These are phyloP conservation scores for Pulveroboletus ravenelii DNA, from an alignment of 768 basidiomycete genomes.

Conservation along the genomic window DNA sequence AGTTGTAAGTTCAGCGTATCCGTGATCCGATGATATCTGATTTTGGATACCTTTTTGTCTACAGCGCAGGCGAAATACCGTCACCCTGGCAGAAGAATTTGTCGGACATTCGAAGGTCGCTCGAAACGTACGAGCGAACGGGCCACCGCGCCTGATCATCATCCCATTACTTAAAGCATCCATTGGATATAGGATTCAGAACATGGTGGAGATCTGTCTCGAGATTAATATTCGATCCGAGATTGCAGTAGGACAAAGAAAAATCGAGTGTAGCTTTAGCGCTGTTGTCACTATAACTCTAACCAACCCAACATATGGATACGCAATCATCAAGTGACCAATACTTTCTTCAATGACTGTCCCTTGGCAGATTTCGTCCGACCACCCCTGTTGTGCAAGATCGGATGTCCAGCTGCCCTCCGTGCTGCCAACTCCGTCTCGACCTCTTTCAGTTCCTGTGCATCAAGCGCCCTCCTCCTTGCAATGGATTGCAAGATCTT, in stretches of 20 bases:
- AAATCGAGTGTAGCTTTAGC: constrained; percentile 22
- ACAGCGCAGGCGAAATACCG: constrained; percentile 23
- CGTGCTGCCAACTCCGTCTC: constrained; percentile 29
- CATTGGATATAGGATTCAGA: background rate
- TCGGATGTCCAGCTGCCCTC: constrained; percentile 20
- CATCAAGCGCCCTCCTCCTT: constrained; percentile 40
- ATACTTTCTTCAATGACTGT: constrained; percentile 6
- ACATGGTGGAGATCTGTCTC: background rate
- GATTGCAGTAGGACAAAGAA: background rate
- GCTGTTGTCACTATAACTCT: constrained; percentile 3
- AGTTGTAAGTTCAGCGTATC: constrained; percentile 19
- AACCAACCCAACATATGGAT: background rate
- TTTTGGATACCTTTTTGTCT: background rate
- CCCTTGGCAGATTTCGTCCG: constrained; percentile 1
- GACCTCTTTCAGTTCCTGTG: constrained; percentile 36
- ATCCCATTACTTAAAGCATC: background rate
- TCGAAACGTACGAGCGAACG: constrained; percentile 20
- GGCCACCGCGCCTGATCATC: constrained; percentile 13
- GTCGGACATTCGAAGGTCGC: constrained; percentile 31
- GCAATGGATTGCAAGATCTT: constrained; percentile 51
- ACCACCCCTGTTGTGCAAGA: constrained; percentile 20
- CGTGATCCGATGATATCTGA: constrained; percentile 3
- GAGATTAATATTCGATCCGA: background rate
- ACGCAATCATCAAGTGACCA: constrained; percentile 1
- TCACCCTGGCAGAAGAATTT: constrained; percentile 28